Evolutionary conservation across 108 stramenopile species (phyloP), one percentile per base, ranked within the genome.

Genomic region (Pinguiococcus pyrenoidosus): DNA sequence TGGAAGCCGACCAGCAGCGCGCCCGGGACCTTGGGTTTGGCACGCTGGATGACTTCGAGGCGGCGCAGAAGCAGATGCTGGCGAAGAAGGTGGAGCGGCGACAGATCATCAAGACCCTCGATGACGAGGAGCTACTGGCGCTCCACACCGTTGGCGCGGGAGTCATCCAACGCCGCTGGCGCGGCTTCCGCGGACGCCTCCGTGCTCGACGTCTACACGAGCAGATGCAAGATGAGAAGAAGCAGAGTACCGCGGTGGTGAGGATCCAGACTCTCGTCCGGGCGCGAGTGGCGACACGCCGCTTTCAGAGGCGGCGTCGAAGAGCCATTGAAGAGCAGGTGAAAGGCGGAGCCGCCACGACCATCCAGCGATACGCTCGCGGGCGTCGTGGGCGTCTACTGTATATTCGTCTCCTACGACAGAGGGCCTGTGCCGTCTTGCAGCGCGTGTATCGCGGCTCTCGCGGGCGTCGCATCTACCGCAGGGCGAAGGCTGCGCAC

Each of bases 241-340:
- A 18, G n/a, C 1, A 6, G 2, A 62, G 45, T 2, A 56, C 44
- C 24, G 51, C 30, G 60, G 63, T 45, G 49, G 24, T 37, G 36
- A 40, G 36, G 51, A 60, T 72, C 21, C 68, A 72, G 56, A 14
- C 7, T 30, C 29, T 61, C 14, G 43, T 32, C 20, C 52, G 71
- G 32, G 37, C 1, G 54, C 29, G 7, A 36, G 3, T 28, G 36
- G 16, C 22, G 22, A 17, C 23, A 36, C 25, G 36, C 25, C 13
- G 16, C 25, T 2, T 28, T 36, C 3, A 10, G 36, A 20, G 37
- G 49, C 16, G 18, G 37, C 9, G 35, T 17, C 17, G 27, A 7
- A 36, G 49, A 37, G 36, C 17, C n/a, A 40, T n/a, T n/a, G n/a
- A 40, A 12, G 7, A 40, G 16, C 10, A n/a, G 39, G 39, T 5